phyloP scores from a whole-genome alignment of 495 filamentous ascomycete genomes.

The Neurospora sp. region DNA sequence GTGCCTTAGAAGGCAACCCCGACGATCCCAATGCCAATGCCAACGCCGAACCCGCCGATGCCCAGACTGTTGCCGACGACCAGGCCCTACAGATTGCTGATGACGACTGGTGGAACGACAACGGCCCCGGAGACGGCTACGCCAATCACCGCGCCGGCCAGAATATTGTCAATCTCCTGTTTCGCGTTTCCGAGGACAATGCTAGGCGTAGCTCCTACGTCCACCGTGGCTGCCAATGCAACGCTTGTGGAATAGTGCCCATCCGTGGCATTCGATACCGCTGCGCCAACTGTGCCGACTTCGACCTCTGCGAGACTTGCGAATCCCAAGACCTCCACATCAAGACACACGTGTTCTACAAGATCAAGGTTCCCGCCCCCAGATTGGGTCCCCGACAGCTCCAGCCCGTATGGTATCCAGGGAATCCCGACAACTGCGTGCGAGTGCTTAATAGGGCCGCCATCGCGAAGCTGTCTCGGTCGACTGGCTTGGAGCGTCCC shows the following conservation, averaged over 20 bases:
- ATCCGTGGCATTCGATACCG: conserved; percentile 88
- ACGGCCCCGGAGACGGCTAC: conserved; percentile 16
- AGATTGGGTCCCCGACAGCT: conserved; percentile 45
- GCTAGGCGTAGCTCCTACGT: conserved; percentile 77
- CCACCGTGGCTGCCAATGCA: conserved; percentile 89
- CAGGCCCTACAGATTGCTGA: conserved; percentile 33
- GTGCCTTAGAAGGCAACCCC: neutral
- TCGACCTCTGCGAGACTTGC: conserved; percentile 82
- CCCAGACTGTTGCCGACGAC: conserved; percentile 50
- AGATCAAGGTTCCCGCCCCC: conserved; percentile 47
- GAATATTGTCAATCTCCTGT: conserved; percentile 62
- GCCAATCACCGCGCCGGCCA: conserved; percentile 54
- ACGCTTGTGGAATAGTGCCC: conserved; percentile 72
- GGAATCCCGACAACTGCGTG: conserved; percentile 57
- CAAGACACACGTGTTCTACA: conserved; percentile 94
- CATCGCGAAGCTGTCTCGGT: conserved; percentile 53
- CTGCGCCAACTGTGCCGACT: conserved; percentile 87
- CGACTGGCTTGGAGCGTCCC: conserved; percentile 68
- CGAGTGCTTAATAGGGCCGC: conserved; percentile 54
- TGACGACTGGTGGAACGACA: conserved; percentile 45
- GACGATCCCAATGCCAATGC: conserved; percentile 40
- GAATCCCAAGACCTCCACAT: conserved; percentile 76
- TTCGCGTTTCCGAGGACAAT: conserved; percentile 75
- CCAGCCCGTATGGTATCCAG: conserved; percentile 81
- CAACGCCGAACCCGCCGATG: conserved; percentile 40